phyloP scores from a whole-genome alignment of 306 rosid genomes.

The Mimosa pudica region DNA sequence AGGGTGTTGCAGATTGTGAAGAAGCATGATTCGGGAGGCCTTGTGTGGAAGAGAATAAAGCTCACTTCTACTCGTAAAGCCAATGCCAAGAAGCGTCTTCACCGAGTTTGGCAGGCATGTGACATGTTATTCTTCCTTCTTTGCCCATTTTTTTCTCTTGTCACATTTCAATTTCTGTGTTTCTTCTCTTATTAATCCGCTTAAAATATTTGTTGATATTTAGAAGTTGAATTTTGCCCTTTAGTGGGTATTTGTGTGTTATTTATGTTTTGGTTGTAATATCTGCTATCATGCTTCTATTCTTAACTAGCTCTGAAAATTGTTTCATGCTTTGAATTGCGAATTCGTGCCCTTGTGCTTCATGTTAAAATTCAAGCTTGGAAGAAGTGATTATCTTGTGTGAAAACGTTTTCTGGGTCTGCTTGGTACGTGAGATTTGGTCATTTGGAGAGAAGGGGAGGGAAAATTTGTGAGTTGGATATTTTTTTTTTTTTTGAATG shows the following conservation, averaged over 20 bases:
- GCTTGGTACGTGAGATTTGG: too few species aligned
- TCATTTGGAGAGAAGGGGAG: too few species aligned
- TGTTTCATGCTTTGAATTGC: not conserved
- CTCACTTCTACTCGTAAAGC: constrained; percentile 91
- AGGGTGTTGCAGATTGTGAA: constrained; percentile 87
- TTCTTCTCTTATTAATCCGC: not conserved
- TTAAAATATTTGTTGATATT: not conserved
- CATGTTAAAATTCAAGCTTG: not conserved
- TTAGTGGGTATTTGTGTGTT: not conserved
- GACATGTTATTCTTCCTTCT: constrained; percentile 19
- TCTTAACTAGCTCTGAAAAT: too few species aligned
- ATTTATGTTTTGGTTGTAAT: not conserved
- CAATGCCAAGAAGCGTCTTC: constrained; percentile 94
- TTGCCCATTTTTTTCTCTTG: not conserved
- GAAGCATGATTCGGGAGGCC: constrained; percentile 93
- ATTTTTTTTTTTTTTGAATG: too few species aligned
- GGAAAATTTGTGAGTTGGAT: too few species aligned
- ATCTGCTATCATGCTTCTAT: not conserved
- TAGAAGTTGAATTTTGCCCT: not conserved
- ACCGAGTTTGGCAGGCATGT: constrained; percentile 89
- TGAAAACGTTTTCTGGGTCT: not conserved
- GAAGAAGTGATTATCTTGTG: not conserved
- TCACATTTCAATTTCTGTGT: not conserved
- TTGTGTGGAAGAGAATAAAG: constrained; percentile 90
- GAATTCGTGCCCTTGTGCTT: not conserved